These are phyloP conservation scores for Aspergillus udagawae DNA, from an alignment of 2,329 filamentous ascomycete species.

Conservation along the genomic window DNA sequence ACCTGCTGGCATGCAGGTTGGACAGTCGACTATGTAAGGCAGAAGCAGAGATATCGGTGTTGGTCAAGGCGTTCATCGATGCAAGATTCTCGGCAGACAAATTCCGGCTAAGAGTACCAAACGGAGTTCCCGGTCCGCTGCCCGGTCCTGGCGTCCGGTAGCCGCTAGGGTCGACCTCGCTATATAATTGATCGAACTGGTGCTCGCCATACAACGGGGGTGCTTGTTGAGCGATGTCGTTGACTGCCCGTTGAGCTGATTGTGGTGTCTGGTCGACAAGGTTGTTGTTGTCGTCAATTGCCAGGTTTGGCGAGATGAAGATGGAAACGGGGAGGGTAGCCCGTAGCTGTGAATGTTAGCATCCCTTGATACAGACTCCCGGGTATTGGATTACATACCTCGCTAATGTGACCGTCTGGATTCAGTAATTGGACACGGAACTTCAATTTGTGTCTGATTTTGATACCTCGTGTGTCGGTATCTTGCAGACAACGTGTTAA, in stretches of 20 bases:
- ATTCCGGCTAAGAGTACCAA: conserved; percentile 63
- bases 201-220: conserved; percentile 94
- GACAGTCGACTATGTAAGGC: conserved; percentile 66
- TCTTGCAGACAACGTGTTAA: conserved; percentile 84
- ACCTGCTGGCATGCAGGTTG: conserved; percentile 44
- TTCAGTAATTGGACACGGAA: conserved; percentile 88
- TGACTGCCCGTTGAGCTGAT: conserved; percentile 46
- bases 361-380: background rate
- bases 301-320: conserved; percentile 92
- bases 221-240: conserved; percentile 61
- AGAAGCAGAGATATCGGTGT: conserved; percentile 56
- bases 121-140: conserved; percentile 75
- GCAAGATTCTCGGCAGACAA: conserved; percentile 79
- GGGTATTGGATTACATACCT: conserved; percentile 51
- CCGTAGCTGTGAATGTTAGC: conserved; percentile 57
- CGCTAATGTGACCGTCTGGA: conserved; percentile 89
- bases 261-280: conserved; percentile 61
- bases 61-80: conserved; percentile 50
- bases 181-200: conserved; percentile 83
- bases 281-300: conserved; percentile 81
- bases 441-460: conserved; percentile 87
- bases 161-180: conserved; percentile 76
- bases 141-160: conserved; percentile 68
- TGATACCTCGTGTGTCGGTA: conserved; percentile 82
- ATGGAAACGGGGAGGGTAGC: conserved; percentile 87